Percentiles rank a stretch among this genome's conserved stretches.
These are phyloP conservation scores for Diplodia seriata DNA, from an alignment of 2,329 filamentous ascomycete genomes.

Conservation along the genomic window DNA sequence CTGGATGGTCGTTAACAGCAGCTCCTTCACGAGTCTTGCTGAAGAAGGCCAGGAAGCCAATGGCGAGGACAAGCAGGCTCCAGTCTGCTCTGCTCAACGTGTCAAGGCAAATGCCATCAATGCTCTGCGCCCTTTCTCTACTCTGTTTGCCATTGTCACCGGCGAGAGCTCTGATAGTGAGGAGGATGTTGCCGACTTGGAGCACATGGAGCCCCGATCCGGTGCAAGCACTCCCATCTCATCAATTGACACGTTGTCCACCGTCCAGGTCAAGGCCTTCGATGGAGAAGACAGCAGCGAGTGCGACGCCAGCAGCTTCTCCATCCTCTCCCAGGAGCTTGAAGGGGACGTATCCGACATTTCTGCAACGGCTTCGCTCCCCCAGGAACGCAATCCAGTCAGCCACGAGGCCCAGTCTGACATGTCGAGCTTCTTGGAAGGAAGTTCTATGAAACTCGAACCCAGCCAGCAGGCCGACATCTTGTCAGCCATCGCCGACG, in stretches of 20 bases:
- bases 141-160: neutral
- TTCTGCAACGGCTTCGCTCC: neutral
- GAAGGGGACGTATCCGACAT: neutral
- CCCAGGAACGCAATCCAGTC: neutral
- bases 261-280: neutral
- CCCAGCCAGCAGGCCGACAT: neutral
- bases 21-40: too few relatives aligned
- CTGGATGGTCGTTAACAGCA: too few relatives aligned
- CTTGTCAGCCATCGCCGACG: neutral
- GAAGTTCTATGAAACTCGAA: neutral
- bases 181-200: neutral
- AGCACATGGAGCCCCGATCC: neutral
- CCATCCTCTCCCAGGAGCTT: neutral
- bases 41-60: too few relatives aligned
- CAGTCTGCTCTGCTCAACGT: neutral
- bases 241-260: too few relatives aligned
- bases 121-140: neutral
- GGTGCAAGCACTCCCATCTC: neutral
- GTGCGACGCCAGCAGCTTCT: neutral
- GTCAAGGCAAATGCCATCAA: neutral
- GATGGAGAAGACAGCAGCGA: neutral
- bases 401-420: neutral
- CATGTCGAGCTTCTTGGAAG: too few relatives aligned
- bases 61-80: neutral
- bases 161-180: neutral